Percentiles rank a stretch among this genome's conserved stretches.
Evolutionary conservation across 108 stramenopile genomes (phyloP).

Genomic region (Skeletonema costatum): DNA sequence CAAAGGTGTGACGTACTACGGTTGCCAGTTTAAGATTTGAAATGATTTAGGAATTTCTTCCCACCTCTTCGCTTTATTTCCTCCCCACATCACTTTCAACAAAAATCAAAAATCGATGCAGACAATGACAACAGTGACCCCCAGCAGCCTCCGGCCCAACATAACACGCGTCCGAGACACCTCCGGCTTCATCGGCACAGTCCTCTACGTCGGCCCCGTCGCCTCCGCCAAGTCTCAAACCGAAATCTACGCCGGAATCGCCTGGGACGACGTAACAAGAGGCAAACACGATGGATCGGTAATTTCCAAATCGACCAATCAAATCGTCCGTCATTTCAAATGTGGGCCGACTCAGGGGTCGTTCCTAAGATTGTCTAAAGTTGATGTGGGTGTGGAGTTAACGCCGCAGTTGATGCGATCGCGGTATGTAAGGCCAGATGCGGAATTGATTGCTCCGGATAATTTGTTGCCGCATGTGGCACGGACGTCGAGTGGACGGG

Average conservation of each 20-base stretch:
- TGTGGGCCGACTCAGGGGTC: conserved; percentile 70
- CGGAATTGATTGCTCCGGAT: conserved; percentile 77
- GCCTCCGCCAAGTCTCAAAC: conserved; percentile 77
- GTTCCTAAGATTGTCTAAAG: conserved; percentile 66
- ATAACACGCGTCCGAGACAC: conserved; percentile 77
- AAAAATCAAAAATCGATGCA: not conserved
- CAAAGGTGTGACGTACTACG: no score
- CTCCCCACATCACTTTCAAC: not conserved
- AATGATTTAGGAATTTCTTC: not conserved
- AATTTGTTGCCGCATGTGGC: conserved; percentile 82
- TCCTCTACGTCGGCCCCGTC: conserved; percentile 87
- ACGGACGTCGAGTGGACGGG: conserved; percentile 68
- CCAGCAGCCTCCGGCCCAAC: conserved; percentile 37
- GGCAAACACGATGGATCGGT: conserved; percentile 92
- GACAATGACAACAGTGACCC: conserved; percentile 1
- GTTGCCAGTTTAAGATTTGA: no score
- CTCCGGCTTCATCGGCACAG: conserved; percentile 85
- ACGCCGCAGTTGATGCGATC: conserved; percentile 48
- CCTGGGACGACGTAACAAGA: conserved; percentile 83
- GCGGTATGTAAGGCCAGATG: conserved; percentile 75
- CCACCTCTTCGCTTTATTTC: not conserved
- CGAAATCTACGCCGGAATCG: conserved; percentile 85
- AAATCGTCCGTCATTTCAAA: conserved; percentile 78
- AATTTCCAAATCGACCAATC: conserved; percentile 72
- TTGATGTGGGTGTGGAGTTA: conserved; percentile 70